Evolutionary conservation across 139 green algal species (phyloP).

Genomic region (Chlorella sp.): DNA sequence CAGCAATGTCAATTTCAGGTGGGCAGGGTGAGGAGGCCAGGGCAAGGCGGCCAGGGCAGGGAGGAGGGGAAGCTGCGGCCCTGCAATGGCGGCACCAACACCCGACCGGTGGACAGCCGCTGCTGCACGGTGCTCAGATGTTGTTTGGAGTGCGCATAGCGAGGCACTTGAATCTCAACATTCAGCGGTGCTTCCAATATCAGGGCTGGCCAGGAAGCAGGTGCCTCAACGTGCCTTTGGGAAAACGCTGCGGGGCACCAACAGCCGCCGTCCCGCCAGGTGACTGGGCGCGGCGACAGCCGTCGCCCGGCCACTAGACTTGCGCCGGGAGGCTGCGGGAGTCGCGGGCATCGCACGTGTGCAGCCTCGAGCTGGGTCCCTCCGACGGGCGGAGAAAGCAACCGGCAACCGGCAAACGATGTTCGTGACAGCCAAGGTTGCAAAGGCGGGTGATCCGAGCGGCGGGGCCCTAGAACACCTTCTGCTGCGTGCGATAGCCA

Average conservation of each 20-base stretch:
- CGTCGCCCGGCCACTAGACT: not conserved
- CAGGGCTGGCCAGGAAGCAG: too few relatives aligned
- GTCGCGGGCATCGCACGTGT: not conserved
- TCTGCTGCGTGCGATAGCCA: too few relatives aligned
- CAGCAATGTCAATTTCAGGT: not conserved
- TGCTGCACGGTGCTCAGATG: not conserved
- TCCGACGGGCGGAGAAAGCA: not conserved
- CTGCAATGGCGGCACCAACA: not conserved
- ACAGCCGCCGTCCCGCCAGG: not conserved
- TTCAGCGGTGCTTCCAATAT: too few relatives aligned
- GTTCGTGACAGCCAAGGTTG: not conserved
- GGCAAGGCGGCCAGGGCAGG: not conserved
- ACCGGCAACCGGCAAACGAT: not conserved
- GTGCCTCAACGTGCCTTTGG: not conserved
- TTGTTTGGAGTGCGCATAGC: not conserved
- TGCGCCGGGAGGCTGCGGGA: not conserved
- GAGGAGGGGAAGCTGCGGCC: not conserved
- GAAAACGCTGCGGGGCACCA: not conserved
- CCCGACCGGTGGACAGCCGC: not conserved
- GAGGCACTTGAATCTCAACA: too few relatives aligned
- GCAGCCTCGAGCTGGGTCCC: too few relatives aligned
- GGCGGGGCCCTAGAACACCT: too few relatives aligned
- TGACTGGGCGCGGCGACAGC: not conserved
- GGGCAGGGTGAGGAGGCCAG: too few relatives aligned
- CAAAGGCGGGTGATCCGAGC: too few relatives aligned